Base-by-base conservation (phyloP, 495 filamentous ascomycete genomes). In the Neurospora pannonica region DNA sequence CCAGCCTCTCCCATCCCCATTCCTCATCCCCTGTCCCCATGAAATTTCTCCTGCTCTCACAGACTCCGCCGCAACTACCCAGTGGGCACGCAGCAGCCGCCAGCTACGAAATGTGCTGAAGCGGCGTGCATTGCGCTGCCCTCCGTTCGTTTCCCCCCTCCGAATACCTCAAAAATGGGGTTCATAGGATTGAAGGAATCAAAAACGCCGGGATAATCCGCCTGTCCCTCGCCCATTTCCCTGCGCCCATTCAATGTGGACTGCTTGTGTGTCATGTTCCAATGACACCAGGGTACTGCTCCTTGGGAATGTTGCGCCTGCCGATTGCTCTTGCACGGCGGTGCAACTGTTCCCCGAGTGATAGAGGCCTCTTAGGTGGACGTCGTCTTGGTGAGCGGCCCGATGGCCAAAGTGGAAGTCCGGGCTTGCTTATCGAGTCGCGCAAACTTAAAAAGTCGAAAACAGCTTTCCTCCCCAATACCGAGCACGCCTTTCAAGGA, bases 401-500 rank as follows among this genome's bases (percentile, higher is more conserved):
- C 28, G 28, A 67, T 67, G 54, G 34, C 54, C 28, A 60, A 60
- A 28, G 6, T 19, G 28, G 7, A 67, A 67, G 54, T 9, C 28
- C 28, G 54, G 28, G 54, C 54, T 34, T 67, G 54, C 54, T 67
- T 67, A 5, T 67, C 28, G 48, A 60, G 48, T 60, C 48, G 48
- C 11, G 28, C 54, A 67, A 34, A 67, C 15, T 31, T 8, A 34
- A 62, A 31, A 62, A 34, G 54, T 67, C 54, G 28, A 67, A 67
- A 67, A 67, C 54, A 67, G 54, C 2, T 67, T 34, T 67, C 13
- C 21, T 34, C 28, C 54, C 54, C 2, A 67, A 36, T 19, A n/a
- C 54, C 54, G 28, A 67, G 28, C 54, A 34, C 15, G 15, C 54
- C 54, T 67, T 34, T 80, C 77, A 81, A 48, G 79, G 78, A 31